Evolutionary conservation across 2,329 filamentous ascomycete genomes (phyloP).

Genomic region (Periconia digitata): DNA sequence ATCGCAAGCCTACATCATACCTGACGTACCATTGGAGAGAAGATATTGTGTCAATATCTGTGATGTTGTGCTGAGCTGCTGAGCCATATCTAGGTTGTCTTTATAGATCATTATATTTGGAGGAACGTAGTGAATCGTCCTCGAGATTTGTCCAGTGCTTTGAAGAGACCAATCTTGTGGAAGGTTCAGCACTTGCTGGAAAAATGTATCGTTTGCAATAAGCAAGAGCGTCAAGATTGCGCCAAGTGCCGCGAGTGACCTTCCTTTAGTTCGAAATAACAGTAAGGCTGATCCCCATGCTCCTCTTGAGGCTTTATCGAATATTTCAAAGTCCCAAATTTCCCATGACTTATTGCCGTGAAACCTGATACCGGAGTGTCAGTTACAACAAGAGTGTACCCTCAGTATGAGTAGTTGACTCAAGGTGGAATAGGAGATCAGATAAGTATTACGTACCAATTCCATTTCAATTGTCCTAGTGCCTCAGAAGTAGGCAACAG

Average conservation of each 20-base stretch:
- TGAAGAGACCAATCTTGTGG: constrained; percentile 12
- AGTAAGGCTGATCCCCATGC: constrained; percentile 24
- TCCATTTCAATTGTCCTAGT: constrained; percentile 37
- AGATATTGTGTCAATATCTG: too few species aligned
- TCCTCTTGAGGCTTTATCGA: constrained; percentile 31
- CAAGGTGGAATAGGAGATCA: not conserved
- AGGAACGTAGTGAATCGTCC: constrained; percentile 8
- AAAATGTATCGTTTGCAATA: constrained; percentile 32
- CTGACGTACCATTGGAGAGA: too few species aligned
- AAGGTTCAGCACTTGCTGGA: constrained; percentile 29
- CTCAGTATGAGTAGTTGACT: not conserved
- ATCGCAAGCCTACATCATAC: too few species aligned
- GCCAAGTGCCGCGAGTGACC: constrained; percentile 20
- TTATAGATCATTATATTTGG: too few species aligned
- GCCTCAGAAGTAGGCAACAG: constrained; percentile 31
- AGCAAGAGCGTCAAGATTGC: constrained; percentile 21
- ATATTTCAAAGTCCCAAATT: constrained; percentile 34
- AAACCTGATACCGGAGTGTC: constrained; percentile 3
- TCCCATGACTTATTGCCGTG: constrained; percentile 16
- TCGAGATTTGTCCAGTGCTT: constrained; percentile 16
- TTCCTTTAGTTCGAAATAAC: constrained; percentile 19
- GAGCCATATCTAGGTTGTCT: too few species aligned
- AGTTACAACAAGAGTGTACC: not conserved
- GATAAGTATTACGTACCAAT: constrained; percentile 16
- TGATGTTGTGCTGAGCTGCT: too few species aligned